These are phyloP conservation scores for Pythium oligandrum DNA, from an alignment of 352 stramenopile genomes.

Conservation along the genomic window DNA sequence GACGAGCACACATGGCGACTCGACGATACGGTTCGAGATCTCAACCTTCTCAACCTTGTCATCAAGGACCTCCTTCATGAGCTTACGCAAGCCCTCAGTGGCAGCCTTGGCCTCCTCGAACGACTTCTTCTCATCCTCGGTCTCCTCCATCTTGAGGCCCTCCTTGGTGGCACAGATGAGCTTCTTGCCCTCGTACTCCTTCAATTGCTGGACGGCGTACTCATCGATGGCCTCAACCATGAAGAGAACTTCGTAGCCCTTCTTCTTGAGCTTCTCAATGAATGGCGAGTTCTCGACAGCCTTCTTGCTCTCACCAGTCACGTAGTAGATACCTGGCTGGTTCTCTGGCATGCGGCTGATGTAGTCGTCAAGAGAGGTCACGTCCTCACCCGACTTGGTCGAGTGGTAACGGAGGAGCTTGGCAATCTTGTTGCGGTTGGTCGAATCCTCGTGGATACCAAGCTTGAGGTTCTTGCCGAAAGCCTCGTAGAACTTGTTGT, in stretches of 20 bases:
- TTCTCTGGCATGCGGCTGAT: constrained; percentile 95
- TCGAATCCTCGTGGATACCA: constrained; percentile 98
- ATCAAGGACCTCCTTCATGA: constrained; percentile 99
- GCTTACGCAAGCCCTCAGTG: constrained; percentile 96
- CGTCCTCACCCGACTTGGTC: constrained; percentile 97
- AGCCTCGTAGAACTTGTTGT: constrained; percentile 99
- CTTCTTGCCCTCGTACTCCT: constrained; percentile 99
- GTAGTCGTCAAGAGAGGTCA: constrained; percentile 98
- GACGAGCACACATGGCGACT: constrained; percentile 98
- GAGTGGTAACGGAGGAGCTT: constrained; percentile 99
- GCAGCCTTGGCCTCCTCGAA: constrained; percentile 99
- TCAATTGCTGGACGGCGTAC: constrained; percentile 99
- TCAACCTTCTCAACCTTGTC: constrained; percentile 99
- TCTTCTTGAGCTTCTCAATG: constrained; percentile 99
- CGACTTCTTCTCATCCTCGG: constrained; percentile 97
- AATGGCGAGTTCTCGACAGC: constrained; percentile 99
- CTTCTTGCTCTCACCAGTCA: constrained; percentile 99
- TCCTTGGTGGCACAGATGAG: constrained; percentile 98
- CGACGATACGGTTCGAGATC: constrained; percentile 98
- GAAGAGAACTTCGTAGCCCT: constrained; percentile 99
- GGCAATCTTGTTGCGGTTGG: constrained; percentile 98
- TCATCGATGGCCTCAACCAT: constrained; percentile 99
- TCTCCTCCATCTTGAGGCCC: constrained; percentile 95
- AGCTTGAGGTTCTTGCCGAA: constrained; percentile 99
- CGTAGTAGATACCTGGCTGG: constrained; percentile 99